phyloP scores from a whole-genome alignment of 768 basidiomycete genomes.

The Rhodotorula graminis region DNA sequence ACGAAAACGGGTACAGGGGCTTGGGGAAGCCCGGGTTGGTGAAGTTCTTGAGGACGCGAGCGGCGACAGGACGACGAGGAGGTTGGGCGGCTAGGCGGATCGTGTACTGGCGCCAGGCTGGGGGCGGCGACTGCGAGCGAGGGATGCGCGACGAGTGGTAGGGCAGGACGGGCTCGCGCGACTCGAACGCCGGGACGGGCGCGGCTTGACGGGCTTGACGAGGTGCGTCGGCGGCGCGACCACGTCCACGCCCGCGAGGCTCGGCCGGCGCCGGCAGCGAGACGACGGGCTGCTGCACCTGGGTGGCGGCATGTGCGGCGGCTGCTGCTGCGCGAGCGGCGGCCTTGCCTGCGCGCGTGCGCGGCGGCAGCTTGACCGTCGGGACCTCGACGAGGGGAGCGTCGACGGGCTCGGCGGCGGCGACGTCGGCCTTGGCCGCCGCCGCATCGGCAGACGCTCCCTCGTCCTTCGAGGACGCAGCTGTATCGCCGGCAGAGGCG shows the following conservation, averaged over 20 bases:
- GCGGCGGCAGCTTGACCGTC: constrained; percentile 13
- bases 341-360: not conserved
- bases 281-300: not conserved
- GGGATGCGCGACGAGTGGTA: constrained; percentile 44
- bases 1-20: constrained; percentile 43
- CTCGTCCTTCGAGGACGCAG: not conserved
- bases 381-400: not conserved
- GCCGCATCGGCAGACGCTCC: constrained; percentile 1
- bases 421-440: not conserved
- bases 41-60: constrained; percentile 27
- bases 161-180: constrained; percentile 32
- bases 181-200: constrained; percentile 26
- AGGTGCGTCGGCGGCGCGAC: not conserved
- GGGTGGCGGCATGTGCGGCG: not conserved
- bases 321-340: not conserved
- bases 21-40: constrained; percentile 14
- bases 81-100: constrained; percentile 42
- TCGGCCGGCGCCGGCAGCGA: constrained; percentile 3
- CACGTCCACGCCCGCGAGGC: constrained; percentile 18
- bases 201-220: not conserved
- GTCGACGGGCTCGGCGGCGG: too few relatives aligned
- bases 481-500: too few relatives aligned
- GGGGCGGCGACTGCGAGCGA: constrained; percentile 45
- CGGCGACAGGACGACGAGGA: constrained; percentile 21
- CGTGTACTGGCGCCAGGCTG: constrained; percentile 47